A percentile compares a stretch with the other conserved stretches of the same genome.
These are phyloP conservation scores for Ilex asprella DNA, from an alignment of 257 asterid genomes.

Conservation along the genomic window DNA sequence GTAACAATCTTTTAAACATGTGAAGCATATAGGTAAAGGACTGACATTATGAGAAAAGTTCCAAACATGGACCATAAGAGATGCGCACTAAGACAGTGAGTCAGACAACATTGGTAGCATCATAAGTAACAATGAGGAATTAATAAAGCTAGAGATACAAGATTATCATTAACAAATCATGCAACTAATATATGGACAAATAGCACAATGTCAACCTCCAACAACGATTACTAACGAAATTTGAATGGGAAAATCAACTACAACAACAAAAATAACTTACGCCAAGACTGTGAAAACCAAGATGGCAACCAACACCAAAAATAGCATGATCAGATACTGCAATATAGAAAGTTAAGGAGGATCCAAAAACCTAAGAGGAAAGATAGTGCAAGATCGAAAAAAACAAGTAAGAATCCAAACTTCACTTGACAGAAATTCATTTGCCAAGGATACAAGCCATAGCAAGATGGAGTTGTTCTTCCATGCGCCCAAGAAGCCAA, in stretches of 20 bases:
- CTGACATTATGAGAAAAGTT: too few species aligned
- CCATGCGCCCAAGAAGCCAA: slow-evolving; percentile 77
- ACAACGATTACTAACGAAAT: too few species aligned
- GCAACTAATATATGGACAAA: too few species aligned
- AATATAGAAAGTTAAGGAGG: slow-evolving; percentile 38
- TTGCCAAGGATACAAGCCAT: slow-evolving; percentile 80
- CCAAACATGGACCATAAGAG: too few species aligned
- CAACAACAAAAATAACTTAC: slow-evolving; percentile 37
- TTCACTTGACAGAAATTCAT: slow-evolving; percentile 3
- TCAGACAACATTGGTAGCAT: too few species aligned
- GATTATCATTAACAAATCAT: too few species aligned
- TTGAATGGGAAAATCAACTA: not conserved
- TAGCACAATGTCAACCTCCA: too few species aligned
- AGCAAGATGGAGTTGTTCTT: slow-evolving; percentile 72
- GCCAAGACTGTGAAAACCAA: slow-evolving; percentile 91
- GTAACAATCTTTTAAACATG: too few species aligned
- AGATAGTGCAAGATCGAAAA: not conserved
- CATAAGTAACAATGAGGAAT: too few species aligned
- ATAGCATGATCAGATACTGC: slow-evolving; percentile 77
- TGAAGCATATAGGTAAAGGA: too few species aligned
- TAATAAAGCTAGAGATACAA: too few species aligned
- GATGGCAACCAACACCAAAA: slow-evolving; percentile 74
- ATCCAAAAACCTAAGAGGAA: slow-evolving; percentile 13
- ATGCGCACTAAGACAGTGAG: too few species aligned
- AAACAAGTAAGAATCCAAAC: not conserved